phyloP scores from a whole-genome alignment of 2,329 filamentous ascomycete genomes.

The Aspergillus awamori region DNA sequence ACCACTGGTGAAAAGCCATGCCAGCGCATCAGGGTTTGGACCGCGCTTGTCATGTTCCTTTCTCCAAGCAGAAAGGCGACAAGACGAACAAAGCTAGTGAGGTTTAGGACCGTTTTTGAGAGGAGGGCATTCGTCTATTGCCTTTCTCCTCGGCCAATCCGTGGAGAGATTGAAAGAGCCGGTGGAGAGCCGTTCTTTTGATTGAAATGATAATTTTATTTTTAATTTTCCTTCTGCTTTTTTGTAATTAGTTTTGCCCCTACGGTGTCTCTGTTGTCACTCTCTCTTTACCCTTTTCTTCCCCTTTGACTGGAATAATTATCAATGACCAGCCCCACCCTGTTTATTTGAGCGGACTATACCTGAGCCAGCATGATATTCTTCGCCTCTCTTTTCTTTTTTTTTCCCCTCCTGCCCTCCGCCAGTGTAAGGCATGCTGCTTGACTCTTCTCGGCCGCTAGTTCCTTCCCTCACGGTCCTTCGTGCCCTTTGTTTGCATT shows the following conservation, averaged over 20 bases:
- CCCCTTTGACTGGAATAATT: constrained; percentile 12
- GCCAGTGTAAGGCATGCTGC: constrained; percentile 17
- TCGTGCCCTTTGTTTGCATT: constrained; percentile 12
- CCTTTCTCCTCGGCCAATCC: constrained; percentile 13
- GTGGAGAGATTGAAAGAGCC: constrained; percentile 26
- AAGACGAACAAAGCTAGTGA: constrained; percentile 21
- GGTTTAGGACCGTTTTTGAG: constrained; percentile 17
- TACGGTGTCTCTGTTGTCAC: constrained; percentile 3
- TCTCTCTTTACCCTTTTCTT: constrained; percentile 13
- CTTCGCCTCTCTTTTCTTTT: constrained; percentile 21
- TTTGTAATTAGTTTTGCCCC: constrained; percentile 2
- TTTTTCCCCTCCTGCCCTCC: constrained; percentile 13
- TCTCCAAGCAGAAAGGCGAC: constrained; percentile 21
- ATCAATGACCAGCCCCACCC: constrained; percentile 32
- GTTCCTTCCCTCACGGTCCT: constrained; percentile 16
- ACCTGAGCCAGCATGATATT: constrained; percentile 27
- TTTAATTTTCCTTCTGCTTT: constrained; percentile 12
- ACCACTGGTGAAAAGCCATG: constrained; percentile 82
- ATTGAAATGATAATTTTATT: constrained; percentile 14
- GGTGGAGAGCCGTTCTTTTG: constrained; percentile 22
- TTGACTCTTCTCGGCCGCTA: constrained; percentile 17
- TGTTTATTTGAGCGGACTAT: constrained; percentile 34
- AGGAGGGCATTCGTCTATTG: too few relatives aligned
- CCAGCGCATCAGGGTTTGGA: constrained; percentile 74
- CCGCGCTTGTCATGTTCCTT: constrained; percentile 23